Evolutionary conservation across 352 stramenopile genomes (phyloP), one percentile per base, ranked within the genome.

Genomic region (Aphanomyces astaci): DNA sequence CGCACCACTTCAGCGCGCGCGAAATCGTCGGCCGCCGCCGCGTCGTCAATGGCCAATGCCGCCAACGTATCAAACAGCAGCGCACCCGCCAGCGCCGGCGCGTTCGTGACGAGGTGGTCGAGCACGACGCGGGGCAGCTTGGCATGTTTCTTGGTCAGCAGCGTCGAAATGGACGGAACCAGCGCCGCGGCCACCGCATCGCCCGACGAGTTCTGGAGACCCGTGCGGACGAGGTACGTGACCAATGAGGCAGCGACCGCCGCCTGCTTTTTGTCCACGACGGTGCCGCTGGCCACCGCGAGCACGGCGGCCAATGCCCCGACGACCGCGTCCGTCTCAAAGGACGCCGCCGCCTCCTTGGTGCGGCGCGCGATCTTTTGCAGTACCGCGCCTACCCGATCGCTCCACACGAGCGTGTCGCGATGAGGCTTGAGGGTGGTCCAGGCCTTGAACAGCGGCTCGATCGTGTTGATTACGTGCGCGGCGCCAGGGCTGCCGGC

Each of bases 71-170:
- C 78, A 56, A 78, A 82, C 32, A 86, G 78, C 49, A 68, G 43
- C 28, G 40, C 13, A 49, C 79, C 71, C 0, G 80, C 78, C 46
- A 80, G 39, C 19, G 66, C 73, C 17, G 84, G 80, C 49, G 75
- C 79, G 33, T 81, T 81, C 51, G 69, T 73, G 59, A 83, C 52
- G 11, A 95, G 75, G 49, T 93, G 83, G 22, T 93, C 81, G 27
- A 95, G 81, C 17, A 83, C 77, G 3, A 64, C 73, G 56, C 77
- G 80, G 13, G 87, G 86, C 71, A 95, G 90, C 48, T 82, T 81
- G 54, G 77, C 75, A 72, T 93, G 84, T 71, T 93, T 93, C 78
- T 92, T 92, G 15, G 84, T 92, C 70, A 93, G 89, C 11, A 81
- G 70, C 31, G 91, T 80, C 4, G 76, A 33, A 1, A 86, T 76